phyloP scores from a whole-genome alignment of 495 filamentous ascomycete species.

The Astrothelium subdiscretum region DNA sequence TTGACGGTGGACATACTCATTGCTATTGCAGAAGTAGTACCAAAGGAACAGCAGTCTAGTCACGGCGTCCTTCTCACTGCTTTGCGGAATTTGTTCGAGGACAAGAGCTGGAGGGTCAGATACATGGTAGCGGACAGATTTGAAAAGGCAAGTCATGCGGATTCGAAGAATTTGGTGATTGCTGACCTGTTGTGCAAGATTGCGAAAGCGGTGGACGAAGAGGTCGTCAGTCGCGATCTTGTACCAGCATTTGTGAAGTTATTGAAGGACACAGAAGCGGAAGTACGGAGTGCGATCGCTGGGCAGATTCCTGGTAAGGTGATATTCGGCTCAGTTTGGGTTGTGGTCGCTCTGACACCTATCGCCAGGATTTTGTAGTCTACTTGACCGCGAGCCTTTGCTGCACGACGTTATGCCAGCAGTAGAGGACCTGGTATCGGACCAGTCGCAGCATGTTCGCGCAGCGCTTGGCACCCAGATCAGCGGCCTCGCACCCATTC shows the following conservation, averaged over 20 bases:
- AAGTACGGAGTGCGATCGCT: constrained; percentile 93
- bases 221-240: constrained; percentile 85
- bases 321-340: background rate
- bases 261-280: constrained; percentile 91
- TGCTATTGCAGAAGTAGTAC: constrained; percentile 90
- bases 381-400: constrained; percentile 76
- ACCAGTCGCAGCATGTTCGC: constrained; percentile 91
- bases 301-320: constrained; percentile 82
- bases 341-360: background rate
- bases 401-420: constrained; percentile 95
- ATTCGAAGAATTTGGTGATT: background rate
- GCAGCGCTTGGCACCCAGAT: constrained; percentile 94
- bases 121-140: constrained; percentile 99
- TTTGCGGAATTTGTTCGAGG: constrained; percentile 83
- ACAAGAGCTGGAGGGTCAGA: constrained; percentile 97
- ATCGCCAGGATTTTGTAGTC: constrained; percentile 70
- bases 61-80: constrained; percentile 86
- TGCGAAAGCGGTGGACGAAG: constrained; percentile 94
- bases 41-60: constrained; percentile 94
- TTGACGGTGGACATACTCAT: constrained; percentile 95
- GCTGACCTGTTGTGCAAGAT: constrained; percentile 43
- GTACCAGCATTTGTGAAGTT: constrained; percentile 96
- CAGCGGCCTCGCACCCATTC: constrained; percentile 88
- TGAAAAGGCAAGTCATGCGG: constrained; percentile 60
- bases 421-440: constrained; percentile 89